These are phyloP conservation scores for Alliaria petiolata DNA, from an alignment of 345 rosid species.

Conservation along the genomic window DNA sequence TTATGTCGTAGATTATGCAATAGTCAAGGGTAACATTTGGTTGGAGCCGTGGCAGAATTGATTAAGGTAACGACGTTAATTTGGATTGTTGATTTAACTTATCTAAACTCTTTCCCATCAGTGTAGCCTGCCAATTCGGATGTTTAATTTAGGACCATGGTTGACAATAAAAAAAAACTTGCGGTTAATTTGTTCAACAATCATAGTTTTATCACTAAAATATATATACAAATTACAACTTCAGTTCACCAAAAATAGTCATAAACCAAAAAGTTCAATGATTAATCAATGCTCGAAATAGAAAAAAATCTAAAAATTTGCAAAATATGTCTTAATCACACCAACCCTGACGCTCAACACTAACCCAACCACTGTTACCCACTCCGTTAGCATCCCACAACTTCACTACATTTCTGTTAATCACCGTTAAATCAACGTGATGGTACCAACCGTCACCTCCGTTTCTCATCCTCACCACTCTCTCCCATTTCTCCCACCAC, in stretches of 20 bases:
- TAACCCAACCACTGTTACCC: conserved; percentile 12
- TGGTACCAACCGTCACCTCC: conserved; percentile 57
- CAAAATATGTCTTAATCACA: not conserved
- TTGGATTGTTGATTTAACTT: not conserved
- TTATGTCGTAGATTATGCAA: too few relatives aligned
- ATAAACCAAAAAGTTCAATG: not conserved
- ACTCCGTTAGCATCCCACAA: conserved; percentile 56
- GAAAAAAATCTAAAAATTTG: not conserved
- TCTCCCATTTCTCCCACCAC: conserved; percentile 33
- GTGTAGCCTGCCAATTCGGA: not conserved
- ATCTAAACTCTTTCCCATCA: not conserved
- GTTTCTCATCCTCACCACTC: conserved; percentile 39
- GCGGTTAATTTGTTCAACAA: not conserved
- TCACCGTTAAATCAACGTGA: conserved; percentile 43
- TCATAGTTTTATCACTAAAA: conserved; percentile 2
- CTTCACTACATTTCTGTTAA: conserved; percentile 65
- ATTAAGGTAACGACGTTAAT: not conserved
- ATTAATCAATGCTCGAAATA: not conserved
- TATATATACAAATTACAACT: conserved; percentile 12
- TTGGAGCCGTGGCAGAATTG: too few relatives aligned
- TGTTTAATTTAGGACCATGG: not conserved
- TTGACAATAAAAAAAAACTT: too few relatives aligned
- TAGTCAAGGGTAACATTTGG: too few relatives aligned
- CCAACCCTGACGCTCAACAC: not conserved
- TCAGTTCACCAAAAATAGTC: not conserved